Conservation (phyloP, 2,329 filamentous ascomycete species). For the Aspergillus novoparasiticus region DNA sequence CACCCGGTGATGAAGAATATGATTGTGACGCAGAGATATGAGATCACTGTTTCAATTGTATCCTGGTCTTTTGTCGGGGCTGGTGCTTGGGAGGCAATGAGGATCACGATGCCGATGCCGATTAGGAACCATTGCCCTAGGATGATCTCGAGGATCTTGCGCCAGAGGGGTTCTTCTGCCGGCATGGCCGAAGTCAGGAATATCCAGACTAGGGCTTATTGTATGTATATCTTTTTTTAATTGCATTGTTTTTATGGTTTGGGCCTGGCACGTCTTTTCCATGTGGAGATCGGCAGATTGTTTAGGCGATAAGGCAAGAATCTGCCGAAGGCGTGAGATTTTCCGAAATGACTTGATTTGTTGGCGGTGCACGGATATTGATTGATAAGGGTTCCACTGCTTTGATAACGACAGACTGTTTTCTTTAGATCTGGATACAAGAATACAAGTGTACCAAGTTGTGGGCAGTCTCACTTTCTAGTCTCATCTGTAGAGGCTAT, state of each 20-base stretch:
- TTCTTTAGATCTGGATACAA: no score
- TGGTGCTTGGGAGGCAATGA: neutral
- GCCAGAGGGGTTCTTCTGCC: neutral
- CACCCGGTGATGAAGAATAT: neutral
- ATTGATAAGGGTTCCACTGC: neutral
- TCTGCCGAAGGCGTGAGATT: neutral
- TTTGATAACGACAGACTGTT: neutral
- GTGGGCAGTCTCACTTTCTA: no score
- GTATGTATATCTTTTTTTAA: neutral
- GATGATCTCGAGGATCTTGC: neutral
- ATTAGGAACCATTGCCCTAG: neutral
- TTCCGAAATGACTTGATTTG: neutral
- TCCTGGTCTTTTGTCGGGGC: neutral
- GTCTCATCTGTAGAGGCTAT: no score
- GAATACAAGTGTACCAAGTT: no score
- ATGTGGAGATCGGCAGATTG: neutral
- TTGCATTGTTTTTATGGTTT: neutral
- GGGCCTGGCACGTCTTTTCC: neutral
- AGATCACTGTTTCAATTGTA: neutral
- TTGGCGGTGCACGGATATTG: neutral
- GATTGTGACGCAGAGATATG: neutral
- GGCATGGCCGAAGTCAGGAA: neutral
- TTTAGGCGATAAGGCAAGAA: neutral
- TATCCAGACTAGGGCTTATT: neutral
- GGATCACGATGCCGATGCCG: neutral